A percentile compares a stretch with the other conserved stretches of the same genome.
Conservation (phyloP, 495 filamentous ascomycete species). For the Penicillium manginii region DNA sequence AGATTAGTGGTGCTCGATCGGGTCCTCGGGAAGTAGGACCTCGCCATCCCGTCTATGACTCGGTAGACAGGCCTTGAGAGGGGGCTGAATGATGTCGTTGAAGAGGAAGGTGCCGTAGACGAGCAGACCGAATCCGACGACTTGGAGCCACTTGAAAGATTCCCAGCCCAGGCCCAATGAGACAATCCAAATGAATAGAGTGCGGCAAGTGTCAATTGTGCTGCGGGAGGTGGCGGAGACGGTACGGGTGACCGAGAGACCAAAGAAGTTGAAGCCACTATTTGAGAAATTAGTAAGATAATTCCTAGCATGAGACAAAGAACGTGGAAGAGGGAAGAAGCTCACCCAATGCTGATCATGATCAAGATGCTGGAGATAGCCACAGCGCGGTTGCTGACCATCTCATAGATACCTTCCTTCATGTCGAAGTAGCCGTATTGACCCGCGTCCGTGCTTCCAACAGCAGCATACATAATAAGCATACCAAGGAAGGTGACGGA, state of each 20-base stretch:
- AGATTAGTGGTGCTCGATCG: constrained; percentile 74
- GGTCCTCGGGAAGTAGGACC: constrained; percentile 80
- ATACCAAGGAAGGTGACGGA: constrained; percentile 78
- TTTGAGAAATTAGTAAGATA: constrained; percentile 10
- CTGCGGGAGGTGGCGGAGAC: constrained; percentile 91
- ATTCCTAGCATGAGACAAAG: not conserved
- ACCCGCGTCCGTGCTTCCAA: constrained; percentile 76
- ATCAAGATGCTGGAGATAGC: constrained; percentile 78
- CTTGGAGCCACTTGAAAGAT: constrained; percentile 96
- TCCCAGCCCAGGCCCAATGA: constrained; percentile 95
- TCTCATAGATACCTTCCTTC: constrained; percentile 78
- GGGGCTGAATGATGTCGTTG: constrained; percentile 88
- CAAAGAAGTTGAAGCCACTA: constrained; percentile 98
- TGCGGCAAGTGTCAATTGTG: constrained; percentile 96
- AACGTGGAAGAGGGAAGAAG: not conserved
- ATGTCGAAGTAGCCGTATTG: constrained; percentile 87
- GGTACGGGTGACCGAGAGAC: constrained; percentile 83
- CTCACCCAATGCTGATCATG: constrained; percentile 93
- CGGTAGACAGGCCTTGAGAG: constrained; percentile 64
- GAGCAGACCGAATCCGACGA: constrained; percentile 81
- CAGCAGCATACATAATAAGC: constrained; percentile 72
- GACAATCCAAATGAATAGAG: constrained; percentile 97
- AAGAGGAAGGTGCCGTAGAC: constrained; percentile 98
- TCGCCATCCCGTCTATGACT: constrained; percentile 41
- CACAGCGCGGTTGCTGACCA: constrained; percentile 70